phyloP scores from a whole-genome alignment of 306 rosid genomes.

The Vigna reflexopilosa region DNA sequence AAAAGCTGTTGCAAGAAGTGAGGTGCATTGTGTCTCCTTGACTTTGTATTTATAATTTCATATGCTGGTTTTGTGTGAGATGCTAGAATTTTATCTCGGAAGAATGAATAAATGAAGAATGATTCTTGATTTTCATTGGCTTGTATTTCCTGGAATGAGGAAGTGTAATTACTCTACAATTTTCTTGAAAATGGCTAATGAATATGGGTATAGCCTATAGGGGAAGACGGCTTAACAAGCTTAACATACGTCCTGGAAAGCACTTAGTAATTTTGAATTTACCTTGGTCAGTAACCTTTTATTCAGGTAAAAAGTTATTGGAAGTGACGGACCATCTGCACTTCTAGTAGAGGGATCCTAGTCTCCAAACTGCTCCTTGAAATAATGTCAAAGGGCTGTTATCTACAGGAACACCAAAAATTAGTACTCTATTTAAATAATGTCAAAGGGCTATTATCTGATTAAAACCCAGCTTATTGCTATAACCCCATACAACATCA shows the following conservation, averaged over 20 bases:
- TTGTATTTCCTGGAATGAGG: slow-evolving; percentile 9
- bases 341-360: background rate
- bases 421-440: too few relatives aligned
- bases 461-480: too few relatives aligned
- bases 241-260: slow-evolving; percentile 24
- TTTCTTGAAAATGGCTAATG: slow-evolving; percentile 25
- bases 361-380: too few relatives aligned
- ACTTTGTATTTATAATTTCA: slow-evolving; percentile 33
- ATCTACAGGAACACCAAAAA: too few relatives aligned
- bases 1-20: slow-evolving; percentile 84
- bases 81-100: slow-evolving; percentile 27
- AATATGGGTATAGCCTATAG: slow-evolving; percentile 13
- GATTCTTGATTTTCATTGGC: background rate
- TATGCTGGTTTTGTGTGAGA: slow-evolving; percentile 28
- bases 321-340: background rate
- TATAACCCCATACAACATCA: too few relatives aligned
- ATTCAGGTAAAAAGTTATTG: background rate
- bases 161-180: slow-evolving; percentile 1
- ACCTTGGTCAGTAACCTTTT: background rate
- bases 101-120: slow-evolving; percentile 21
- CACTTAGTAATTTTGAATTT: background rate
- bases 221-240: slow-evolving; percentile 20
- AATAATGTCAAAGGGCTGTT: too few relatives aligned
- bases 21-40: slow-evolving; percentile 65
- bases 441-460: too few relatives aligned